Conservation (phyloP, 2,329 filamentous ascomycete genomes). For the Fusarium goolgardi region DNA sequence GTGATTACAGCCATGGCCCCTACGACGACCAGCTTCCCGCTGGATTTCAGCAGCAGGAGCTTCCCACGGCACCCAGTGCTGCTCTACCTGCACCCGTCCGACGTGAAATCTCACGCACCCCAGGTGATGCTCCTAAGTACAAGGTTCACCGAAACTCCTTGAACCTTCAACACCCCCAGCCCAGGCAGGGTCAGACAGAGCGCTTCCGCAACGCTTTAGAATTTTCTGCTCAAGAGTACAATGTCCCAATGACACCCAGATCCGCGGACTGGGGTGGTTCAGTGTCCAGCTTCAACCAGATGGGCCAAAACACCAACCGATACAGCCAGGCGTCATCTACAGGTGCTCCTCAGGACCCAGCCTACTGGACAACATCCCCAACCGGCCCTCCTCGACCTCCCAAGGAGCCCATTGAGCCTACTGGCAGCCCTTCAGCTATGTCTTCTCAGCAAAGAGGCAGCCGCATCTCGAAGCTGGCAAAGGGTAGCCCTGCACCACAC, state of each 20-base stretch:
- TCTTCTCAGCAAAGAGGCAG: conserved; percentile 59
- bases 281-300: conserved; percentile 67
- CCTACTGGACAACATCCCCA: conserved; percentile 60
- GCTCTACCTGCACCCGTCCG: conserved; percentile 49
- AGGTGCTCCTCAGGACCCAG: conserved; percentile 50
- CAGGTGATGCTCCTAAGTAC: conserved; percentile 82
- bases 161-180: conserved; percentile 83
- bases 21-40: conserved; percentile 71
- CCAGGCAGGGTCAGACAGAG: conserved; percentile 77
- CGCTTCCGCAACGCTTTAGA: conserved; percentile 80
- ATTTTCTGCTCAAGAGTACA: conserved; percentile 76
- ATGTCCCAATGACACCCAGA: conserved; percentile 68
- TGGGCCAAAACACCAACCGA: conserved; percentile 59
- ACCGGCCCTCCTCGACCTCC: conserved; percentile 68
- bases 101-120: conserved; percentile 63
- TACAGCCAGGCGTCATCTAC: conserved; percentile 60
- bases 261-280: conserved; percentile 73
- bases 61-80: conserved; percentile 30
- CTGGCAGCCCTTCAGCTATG: conserved; percentile 54
- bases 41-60: conserved; percentile 66
- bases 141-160: conserved; percentile 84
- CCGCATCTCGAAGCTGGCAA: conserved; percentile 64
- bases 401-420: conserved; percentile 68
- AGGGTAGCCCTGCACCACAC: conserved; percentile 67
- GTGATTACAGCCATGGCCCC: conserved; percentile 65